phyloP scores from a whole-genome alignment of 768 basidiomycete genomes.

The Phylloporus scabripes region DNA sequence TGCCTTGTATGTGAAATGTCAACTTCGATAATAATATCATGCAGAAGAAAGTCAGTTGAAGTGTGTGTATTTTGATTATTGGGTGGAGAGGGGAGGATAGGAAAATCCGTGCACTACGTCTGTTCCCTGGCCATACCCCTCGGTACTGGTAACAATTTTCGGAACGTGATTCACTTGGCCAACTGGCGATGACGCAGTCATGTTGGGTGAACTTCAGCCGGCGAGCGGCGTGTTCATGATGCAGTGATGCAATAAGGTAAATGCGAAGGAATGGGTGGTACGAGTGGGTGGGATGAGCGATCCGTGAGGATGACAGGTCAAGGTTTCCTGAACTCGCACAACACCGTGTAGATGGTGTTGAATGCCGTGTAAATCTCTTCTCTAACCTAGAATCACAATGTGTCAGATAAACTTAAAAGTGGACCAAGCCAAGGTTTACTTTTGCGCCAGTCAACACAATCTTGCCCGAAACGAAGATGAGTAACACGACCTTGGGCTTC shows the following conservation, averaged over 20 bases:
- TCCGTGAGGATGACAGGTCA: constrained; percentile 18
- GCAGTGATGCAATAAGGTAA: background rate
- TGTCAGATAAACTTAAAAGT: constrained; percentile 33
- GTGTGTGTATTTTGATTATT: constrained; percentile 25
- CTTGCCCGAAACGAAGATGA: constrained; percentile 99
- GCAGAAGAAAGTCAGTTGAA: constrained; percentile 19
- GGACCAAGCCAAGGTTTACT: constrained; percentile 46
- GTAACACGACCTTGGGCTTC: constrained; percentile 96
- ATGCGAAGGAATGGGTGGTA: background rate
- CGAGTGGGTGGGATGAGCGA: background rate
- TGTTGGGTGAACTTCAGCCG: background rate
- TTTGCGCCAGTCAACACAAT: constrained; percentile 99
- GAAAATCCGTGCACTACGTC: constrained; percentile 36
- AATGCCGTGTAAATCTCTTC: constrained; percentile 99
- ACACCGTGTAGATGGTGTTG: constrained; percentile 98
- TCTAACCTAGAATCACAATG: constrained; percentile 64
- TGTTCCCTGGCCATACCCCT: constrained; percentile 29
- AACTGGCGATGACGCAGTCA: background rate
- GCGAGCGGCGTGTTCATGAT: background rate
- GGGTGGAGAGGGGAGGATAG: constrained; percentile 24
- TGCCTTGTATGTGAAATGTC: constrained; percentile 7
- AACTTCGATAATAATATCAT: constrained; percentile 26
- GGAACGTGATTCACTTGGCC: background rate
- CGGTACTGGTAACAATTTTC: constrained; percentile 22
- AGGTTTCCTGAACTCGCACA: constrained; percentile 92